Base-by-base conservation (phyloP, 208 protist species). In the Acanthamoeba royreba region DNA sequence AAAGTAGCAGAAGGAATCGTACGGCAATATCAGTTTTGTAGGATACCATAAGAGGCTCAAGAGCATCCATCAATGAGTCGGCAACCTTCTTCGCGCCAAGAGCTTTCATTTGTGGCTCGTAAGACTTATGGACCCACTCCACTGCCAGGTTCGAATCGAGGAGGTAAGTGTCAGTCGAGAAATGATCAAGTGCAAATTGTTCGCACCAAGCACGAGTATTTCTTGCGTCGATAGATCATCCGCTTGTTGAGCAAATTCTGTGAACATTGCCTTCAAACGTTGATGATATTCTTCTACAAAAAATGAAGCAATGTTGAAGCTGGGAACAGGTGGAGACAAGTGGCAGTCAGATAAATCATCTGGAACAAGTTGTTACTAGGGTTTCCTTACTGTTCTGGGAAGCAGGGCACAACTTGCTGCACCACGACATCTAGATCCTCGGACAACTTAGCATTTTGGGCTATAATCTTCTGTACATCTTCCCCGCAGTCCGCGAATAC, bases 311-410 rank as follows among this genome's bases (percentile, higher is more conserved):
- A 85, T 85, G 22, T 85, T 45, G 38, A 53, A 85, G 74, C 74
- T 85, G 74, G 8, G 63, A 9, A 25, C 28, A 40, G n/a, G 63
- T 35, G 22, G 33, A 19, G 49, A 9, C 49, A 55, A 25, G 13
- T 55, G 49, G 49, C 49, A 55, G 49, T 9, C 49, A 55, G 49
- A 55, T 19, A 9, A 19, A 55, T 9, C 49, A 19, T 9, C 19
- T 9, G 49, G 49, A n/a, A n/a, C n/a, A n/a, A n/a, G n/a, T n/a
- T n/a, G n/a, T n/a, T n/a, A n/a, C n/a, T n/a, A n/a, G n/a, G n/a
- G n/a, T n/a, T n/a, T n/a, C n/a, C n/a, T n/a, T n/a, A 85, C 74
- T 85, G 45, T 85, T 85, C 45, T 15, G 74, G 74, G 19, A 85
- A 85, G 38, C 74, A 85, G 2, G 74, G 74, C 8, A 85, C 42